Evolutionary conservation across 208 protist genomes (phyloP).

Genomic region (Vickermania spadyakhi): DNA sequence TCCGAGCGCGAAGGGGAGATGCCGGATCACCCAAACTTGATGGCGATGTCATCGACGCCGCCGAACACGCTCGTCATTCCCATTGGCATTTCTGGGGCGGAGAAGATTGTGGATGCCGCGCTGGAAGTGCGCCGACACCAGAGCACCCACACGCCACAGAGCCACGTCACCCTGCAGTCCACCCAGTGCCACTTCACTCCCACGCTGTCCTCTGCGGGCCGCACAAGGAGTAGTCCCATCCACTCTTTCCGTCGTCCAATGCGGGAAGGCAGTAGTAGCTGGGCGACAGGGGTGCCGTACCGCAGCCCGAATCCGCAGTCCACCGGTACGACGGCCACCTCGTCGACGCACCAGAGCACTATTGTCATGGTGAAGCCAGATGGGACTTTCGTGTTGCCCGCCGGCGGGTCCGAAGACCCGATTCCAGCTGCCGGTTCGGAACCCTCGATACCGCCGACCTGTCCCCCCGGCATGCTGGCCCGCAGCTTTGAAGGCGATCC

Average conservation of each 20-base stretch:
- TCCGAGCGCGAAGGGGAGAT: no score
- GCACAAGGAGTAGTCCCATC: neutral
- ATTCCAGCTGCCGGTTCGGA: no score
- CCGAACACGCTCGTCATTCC: neutral
- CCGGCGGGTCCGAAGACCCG: neutral
- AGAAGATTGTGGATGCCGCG: neutral
- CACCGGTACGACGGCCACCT: neutral
- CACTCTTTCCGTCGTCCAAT: neutral
- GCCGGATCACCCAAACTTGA: no score
- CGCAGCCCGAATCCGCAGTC: neutral
- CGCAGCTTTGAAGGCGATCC: no score
- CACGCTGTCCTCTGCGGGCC: neutral
- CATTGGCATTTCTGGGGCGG: neutral
- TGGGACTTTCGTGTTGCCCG: neutral
- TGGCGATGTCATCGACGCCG: no score
- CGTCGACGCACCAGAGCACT: neutral
- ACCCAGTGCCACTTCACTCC: neutral
- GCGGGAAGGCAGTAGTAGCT: neutral
- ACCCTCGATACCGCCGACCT: no score
- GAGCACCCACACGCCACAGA: neutral
- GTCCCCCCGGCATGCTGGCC: no score
- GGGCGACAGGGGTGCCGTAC: neutral
- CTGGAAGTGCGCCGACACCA: neutral
- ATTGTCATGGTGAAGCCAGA: conserved; percentile 4
- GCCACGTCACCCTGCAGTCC: neutral